Evolutionary conservation across 2,329 filamentous ascomycete species (phyloP), one percentile per base, ranked within the genome.

Genomic region (Fusarium annulatum): DNA sequence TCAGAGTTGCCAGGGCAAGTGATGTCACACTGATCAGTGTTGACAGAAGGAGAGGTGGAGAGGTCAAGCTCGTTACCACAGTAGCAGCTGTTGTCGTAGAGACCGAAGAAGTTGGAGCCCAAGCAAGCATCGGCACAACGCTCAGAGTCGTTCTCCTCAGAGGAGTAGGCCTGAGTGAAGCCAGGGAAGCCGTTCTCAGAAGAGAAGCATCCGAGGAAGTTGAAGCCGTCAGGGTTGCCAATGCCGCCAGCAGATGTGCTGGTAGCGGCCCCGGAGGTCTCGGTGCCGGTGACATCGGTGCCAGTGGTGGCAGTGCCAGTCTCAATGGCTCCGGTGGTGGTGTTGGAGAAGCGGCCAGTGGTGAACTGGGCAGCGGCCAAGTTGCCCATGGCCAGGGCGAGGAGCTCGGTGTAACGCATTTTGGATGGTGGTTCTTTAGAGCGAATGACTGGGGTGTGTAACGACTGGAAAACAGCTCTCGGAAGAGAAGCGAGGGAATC

Each of bases 381-480:
- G 45, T 80, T 78, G 76, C 76, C 76, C 67, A 77, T 77, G 75
- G 79, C 80, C 14, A 81, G 67, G 71, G 79, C 78, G 56, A 80
- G 61, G 45, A 82, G 49, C 60, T 74, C 53, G 53, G 79, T 72
- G 71, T 73, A 80, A 73, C 78, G 80, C 81, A 82, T 52, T 34
- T 51, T 67, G 28, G 56, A 60, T 72, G 49, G 43, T 67, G 63
- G 59, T 65, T 61, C 51, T 65, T n/a, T 60, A 52, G 61, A 79
- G 72, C 70, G 73, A 78, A 74, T 77, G 78, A 78, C 69, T 76
- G 61, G 68, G 57, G 57, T 58, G 61, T 58, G 61, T 70, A 78
- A 75, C 64, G 74, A 79, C 73, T 68, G 75, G 62, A 28, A 62
- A 73, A 43, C 68, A 74, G 76, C 74, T 76, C 80, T 80, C 79